Evolutionary conservation across 225 moss, liverwort and hornwort genomes (phyloP), one percentile per base, ranked within the genome.

Genomic region (Lunularia cruciata): DNA sequence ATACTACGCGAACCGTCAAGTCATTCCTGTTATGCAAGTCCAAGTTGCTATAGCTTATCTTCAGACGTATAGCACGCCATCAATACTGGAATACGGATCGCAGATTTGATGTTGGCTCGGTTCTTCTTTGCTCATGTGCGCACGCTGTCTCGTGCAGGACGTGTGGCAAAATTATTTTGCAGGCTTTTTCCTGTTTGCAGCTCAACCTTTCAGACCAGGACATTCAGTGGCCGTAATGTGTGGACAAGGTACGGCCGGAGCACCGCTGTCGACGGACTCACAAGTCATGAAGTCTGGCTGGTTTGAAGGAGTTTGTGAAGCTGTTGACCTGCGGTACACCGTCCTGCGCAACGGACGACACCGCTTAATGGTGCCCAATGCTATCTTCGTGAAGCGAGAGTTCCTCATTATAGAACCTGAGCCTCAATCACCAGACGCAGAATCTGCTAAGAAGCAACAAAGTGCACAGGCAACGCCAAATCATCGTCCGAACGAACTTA

Each of bases 161-260:
- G 70, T 70, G 2, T 70, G 70, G 70, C 70, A 60, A 26, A 70
- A 70, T 46, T 70, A 70, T 42, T 70, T 70, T n/a, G 58, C 70
- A 70, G 70, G 70, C 1, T 70, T 70, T 59, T 70, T 70, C 42
- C 70, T 70, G 9, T 70, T 70, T 31, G 70, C 70, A 43, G 70
- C 70, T 46, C 70, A 70, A 19, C 70, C 70, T 22, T 70, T 70
- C 56, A 70, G 70, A 48, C 70, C 70, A 30, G 70, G 70, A 19
- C 70, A 70, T 46, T 32, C 57, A 12, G 70, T 70, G 38, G 70
- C 70, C 19, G 12, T 70, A 5, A 18, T 57, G 59, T 70, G 70
- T 20, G 56, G 70, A 32, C 20, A 42, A 11, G 70, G 37, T 4
- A n/a, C 36, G 18, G 23, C 59, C 3, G 27, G 58, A 46, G 53